Percentiles rank a stretch among this genome's conserved stretches.
These are phyloP conservation scores for Helicostylum pulchrum DNA, from an alignment of 192 early-diverging fungal species.

Conservation along the genomic window DNA sequence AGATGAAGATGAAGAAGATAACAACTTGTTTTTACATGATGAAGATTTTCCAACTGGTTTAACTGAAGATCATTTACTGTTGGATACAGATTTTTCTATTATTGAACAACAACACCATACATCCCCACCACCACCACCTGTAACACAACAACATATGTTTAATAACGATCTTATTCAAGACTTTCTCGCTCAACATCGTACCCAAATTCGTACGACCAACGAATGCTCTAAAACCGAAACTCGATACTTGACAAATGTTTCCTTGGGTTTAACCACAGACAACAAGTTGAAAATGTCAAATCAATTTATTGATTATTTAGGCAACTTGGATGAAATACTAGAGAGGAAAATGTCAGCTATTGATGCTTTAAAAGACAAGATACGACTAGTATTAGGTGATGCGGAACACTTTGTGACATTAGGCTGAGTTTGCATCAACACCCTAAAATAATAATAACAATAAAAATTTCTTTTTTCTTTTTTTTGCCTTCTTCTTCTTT, in stretches of 20 bases:
- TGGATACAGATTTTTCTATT: slow-evolving; percentile 35
- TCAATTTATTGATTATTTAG: slow-evolving; percentile 34
- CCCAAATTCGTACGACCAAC: slow-evolving; percentile 56
- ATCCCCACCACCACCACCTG: background rate
- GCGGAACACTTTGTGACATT: slow-evolving; percentile 12
- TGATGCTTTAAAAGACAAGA: slow-evolving; percentile 33
- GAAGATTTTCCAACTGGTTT: slow-evolving; percentile 36
- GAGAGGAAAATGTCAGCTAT: slow-evolving; percentile 38
- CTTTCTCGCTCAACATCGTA: slow-evolving; percentile 61
- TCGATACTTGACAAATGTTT: slow-evolving; percentile 57
- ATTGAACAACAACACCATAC: slow-evolving; percentile 17
- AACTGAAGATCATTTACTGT: slow-evolving; percentile 23
- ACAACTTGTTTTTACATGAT: slow-evolving; percentile 32
- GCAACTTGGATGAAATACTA: slow-evolving; percentile 43
- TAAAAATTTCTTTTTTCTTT: background rate
- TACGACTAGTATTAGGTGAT: slow-evolving; percentile 24
- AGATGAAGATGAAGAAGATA: slow-evolving; percentile 23
- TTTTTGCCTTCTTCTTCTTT: background rate
- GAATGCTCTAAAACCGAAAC: slow-evolving; percentile 69
- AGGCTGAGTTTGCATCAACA: no score
- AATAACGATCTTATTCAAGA: slow-evolving; percentile 50
- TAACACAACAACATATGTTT: slow-evolving; percentile 10
- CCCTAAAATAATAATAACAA: background rate
- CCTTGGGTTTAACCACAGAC: slow-evolving; percentile 45
- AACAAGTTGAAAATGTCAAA: slow-evolving; percentile 28